These are phyloP conservation scores for Ogataea trehalophila DNA, from an alignment of 805 yeast species.

Conservation along the genomic window DNA sequence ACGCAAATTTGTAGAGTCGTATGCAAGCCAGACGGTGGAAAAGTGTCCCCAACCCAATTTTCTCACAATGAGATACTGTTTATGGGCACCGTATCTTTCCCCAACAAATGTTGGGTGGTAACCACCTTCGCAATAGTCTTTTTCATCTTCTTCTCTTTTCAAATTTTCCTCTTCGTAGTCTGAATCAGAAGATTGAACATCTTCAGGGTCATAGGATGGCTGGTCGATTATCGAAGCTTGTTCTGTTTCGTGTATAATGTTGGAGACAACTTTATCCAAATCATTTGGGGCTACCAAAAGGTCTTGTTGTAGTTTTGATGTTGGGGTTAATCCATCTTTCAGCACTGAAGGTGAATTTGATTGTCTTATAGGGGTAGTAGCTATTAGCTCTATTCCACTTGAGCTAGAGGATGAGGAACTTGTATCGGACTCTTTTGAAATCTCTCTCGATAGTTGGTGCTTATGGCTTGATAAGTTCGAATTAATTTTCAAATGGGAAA, in stretches of 20 bases:
- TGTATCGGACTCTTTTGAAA: background rate
- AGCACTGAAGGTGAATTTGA: background rate
- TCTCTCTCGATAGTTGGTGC: conserved; percentile 3
- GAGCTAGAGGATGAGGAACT: background rate
- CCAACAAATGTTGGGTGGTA: conserved; percentile 59
- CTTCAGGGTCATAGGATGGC: conserved; percentile 18
- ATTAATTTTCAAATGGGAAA: background rate
- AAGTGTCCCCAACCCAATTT: conserved; percentile 73
- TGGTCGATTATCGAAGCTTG: background rate
- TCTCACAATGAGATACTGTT: conserved; percentile 44
- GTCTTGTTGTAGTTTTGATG: too few relatives aligned
- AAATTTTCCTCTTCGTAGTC: conserved; percentile 24
- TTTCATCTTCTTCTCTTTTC: conserved; percentile 43
- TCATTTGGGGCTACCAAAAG: background rate
- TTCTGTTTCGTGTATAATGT: background rate
- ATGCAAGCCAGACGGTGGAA: conserved; percentile 67
- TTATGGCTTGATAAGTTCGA: background rate
- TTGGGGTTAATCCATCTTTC: too few relatives aligned
- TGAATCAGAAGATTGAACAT: conserved; percentile 21
- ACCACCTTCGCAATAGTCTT: conserved; percentile 56
- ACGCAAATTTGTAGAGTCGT: conserved; percentile 30
- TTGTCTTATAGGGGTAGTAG: background rate
- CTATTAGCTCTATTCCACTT: too few relatives aligned
- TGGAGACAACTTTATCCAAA: background rate
- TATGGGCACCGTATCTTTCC: conserved; percentile 44